Percentiles rank a stretch among this genome's conserved stretches.
Evolutionary conservation across 2,329 filamentous ascomycete species (phyloP).

Genomic region (Botrytis elliptica): DNA sequence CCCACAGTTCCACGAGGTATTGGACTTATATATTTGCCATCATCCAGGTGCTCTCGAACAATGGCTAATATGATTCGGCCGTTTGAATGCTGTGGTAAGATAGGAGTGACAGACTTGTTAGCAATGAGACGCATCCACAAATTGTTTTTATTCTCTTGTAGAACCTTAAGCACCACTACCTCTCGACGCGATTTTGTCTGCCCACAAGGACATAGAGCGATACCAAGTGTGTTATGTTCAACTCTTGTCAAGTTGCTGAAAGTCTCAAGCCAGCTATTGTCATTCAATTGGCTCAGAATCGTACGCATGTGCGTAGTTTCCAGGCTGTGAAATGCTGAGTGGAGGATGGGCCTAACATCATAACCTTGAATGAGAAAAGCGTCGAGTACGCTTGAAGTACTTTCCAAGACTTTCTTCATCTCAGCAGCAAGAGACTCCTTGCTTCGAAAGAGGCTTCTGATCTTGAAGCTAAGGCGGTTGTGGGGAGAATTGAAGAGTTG

Average conservation of each 20-base stretch:
- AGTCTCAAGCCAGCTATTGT: conserved; percentile 34
- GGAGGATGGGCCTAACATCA: conserved; percentile 28
- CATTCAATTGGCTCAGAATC: conserved; percentile 33
- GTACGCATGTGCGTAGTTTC: conserved; percentile 36
- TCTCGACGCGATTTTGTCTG: conserved; percentile 22
- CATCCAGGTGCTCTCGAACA: conserved; percentile 29
- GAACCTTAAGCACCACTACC: conserved; percentile 32
- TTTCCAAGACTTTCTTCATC: conserved; percentile 29
- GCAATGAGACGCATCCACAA: conserved; percentile 29
- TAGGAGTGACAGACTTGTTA: conserved; percentile 7
- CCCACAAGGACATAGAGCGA: conserved; percentile 21
- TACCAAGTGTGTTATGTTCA: conserved; percentile 26
- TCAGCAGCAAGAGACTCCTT: conserved; percentile 35
- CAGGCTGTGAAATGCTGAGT: conserved; percentile 35
- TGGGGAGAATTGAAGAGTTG: conserved; percentile 32
- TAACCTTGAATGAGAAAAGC: conserved; percentile 30
- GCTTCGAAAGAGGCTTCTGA: conserved; percentile 34
- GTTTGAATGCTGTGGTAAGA: conserved; percentile 13
- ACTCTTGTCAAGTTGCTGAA: conserved; percentile 25
- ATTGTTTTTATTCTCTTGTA: conserved; percentile 29
- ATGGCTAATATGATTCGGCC: conserved; percentile 32
- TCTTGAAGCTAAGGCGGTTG: conserved; percentile 29
- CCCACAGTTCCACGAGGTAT: neutral
- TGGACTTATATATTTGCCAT: conserved; percentile 24
- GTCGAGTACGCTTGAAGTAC: conserved; percentile 29